Evolutionary conservation across 257 asterid species (phyloP), one percentile per base, ranked within the genome.

Genomic region (Dorcoceras hygrometricum): DNA sequence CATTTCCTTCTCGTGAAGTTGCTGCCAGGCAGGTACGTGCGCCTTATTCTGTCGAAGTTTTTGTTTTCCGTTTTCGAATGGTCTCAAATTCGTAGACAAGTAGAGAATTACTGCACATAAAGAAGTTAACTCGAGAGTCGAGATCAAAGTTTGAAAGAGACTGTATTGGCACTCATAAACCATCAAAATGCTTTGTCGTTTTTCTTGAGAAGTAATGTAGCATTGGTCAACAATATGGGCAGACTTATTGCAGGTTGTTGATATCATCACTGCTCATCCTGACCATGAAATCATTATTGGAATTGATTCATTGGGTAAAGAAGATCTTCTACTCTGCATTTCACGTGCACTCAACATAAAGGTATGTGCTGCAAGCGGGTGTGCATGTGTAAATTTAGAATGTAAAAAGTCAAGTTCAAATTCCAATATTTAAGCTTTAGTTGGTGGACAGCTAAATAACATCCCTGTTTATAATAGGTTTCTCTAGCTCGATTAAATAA

Each of bases 281-380:
- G 36, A 89, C 46, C 96, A 89, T 71, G 94, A 91, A 14, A 65
- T 91, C 36, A 59, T 91, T 68, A 89, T 91, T 58, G 94, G 84
- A 46, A 77, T 89, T 24, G 95, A 87, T 76, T 79, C 98, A 36
- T 57, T 91, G 78, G 98, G 98, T 25, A 89, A 91, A 81, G 98
- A 91, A 82, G 96, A 91, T 67, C 96, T 91, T 78, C 77, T 91
- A 77, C 84, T 83, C 66, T 63, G 77, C 78, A 71, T 91, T 71
- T 81, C 98, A 46, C 78, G 76, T 55, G 67, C 62, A 63, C 83
- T 91, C 66, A 73, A 82, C 68, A 82, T 80, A 66, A 89, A 87
- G 96, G 98, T 91, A 83, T 50, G 7, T 7, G 46, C 4, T 10
- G 12, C 12, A 8, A 10, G 46, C 46, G 10, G 18, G 43, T 34